Conservation (phyloP, 352 stramenopile species). For the Phytophthora boehmeriae region DNA sequence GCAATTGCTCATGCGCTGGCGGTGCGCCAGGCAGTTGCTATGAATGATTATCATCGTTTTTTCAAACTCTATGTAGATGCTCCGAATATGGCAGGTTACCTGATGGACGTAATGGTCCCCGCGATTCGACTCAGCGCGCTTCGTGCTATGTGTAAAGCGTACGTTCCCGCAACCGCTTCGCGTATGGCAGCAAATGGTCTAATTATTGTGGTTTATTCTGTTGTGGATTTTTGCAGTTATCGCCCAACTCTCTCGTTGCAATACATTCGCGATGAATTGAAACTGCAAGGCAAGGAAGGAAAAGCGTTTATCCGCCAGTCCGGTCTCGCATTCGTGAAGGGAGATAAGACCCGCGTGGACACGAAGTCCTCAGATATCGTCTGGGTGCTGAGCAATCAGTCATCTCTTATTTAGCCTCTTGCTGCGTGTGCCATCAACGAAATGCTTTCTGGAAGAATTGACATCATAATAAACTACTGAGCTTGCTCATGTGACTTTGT, state of each 20-base stretch:
- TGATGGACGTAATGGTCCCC: constrained; percentile 89
- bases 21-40: constrained; percentile 80
- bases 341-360: constrained; percentile 69
- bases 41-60: constrained; percentile 90
- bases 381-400: constrained; percentile 79
- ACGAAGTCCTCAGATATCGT: constrained; percentile 87
- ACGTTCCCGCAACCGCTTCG: constrained; percentile 32
- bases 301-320: constrained; percentile 78
- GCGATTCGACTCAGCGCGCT: constrained; percentile 83
- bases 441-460: not conserved
- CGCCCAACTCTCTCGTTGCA: constrained; percentile 73
- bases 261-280: constrained; percentile 76
- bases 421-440: not conserved
- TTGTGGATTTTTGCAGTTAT: no score
- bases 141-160: constrained; percentile 90
- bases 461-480: constrained; percentile 32
- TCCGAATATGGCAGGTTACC: constrained; percentile 90
- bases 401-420: constrained; percentile 79
- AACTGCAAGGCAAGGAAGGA: constrained; percentile 73
- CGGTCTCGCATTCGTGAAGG: constrained; percentile 70
- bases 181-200: not conserved
- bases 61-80: constrained; percentile 88
- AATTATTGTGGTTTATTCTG: no score
- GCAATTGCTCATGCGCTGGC: constrained; percentile 72
- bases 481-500: constrained; percentile 21